phyloP scores from a whole-genome alignment of 345 rosid genomes.

The Barbarea vulgaris region DNA sequence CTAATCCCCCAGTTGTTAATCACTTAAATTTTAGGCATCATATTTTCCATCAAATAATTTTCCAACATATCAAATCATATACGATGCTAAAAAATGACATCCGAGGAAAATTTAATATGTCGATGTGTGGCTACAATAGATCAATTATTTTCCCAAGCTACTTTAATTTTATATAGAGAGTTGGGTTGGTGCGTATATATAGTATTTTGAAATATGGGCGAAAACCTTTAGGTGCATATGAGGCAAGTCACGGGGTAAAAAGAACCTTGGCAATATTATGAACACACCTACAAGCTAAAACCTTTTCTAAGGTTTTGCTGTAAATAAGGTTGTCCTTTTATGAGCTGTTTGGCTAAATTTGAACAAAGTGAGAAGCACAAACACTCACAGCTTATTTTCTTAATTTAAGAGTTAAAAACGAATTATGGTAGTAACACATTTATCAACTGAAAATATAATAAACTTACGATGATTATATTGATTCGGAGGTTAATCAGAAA shows the following conservation, averaged over 20 bases:
- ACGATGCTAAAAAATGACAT: not conserved
- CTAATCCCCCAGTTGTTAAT: not conserved
- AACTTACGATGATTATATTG: not conserved
- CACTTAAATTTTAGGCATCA: not conserved
- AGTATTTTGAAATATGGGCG: not conserved
- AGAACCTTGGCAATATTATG: constrained; percentile 19
- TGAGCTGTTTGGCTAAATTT: constrained; percentile 1
- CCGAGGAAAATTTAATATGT: not conserved
- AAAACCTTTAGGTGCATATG: constrained; percentile 23
- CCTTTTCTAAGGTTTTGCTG: constrained; percentile 13
- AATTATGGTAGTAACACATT: not conserved
- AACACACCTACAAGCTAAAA: constrained; percentile 31
- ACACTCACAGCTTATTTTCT: not conserved
- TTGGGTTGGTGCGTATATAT: not conserved
- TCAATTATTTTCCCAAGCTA: not conserved
- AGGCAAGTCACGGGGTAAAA: constrained; percentile 30
- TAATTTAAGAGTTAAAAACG: not conserved
- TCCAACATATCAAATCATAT: not conserved
- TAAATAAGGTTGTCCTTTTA: constrained; percentile 25
- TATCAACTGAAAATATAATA: not conserved
- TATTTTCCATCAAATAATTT: not conserved
- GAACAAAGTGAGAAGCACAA: not conserved
- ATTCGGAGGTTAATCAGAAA: not conserved
- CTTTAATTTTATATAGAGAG: not conserved
- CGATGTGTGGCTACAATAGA: constrained; percentile 11